phyloP scores from a whole-genome alignment of 768 basidiomycete species.

The Mycena chlorophos region DNA sequence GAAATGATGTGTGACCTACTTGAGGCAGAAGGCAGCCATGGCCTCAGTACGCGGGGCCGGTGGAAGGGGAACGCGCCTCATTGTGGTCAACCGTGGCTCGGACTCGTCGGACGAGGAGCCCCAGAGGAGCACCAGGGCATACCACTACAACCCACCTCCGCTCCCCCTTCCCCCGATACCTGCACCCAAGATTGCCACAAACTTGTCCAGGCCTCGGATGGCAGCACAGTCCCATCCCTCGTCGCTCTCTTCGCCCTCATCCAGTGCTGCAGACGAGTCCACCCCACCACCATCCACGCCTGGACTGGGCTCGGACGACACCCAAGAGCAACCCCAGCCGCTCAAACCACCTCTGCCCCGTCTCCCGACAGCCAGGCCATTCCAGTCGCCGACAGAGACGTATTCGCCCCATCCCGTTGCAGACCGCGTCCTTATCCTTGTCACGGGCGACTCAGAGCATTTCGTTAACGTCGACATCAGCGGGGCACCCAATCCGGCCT shows the following conservation, averaged over 20 bases:
- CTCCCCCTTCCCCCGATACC: neutral
- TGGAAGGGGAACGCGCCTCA: neutral
- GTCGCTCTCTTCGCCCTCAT: slow-evolving; percentile 26
- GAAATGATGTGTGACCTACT: neutral
- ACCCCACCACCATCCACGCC: slow-evolving; percentile 25
- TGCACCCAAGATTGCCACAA: neutral
- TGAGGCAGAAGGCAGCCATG: neutral
- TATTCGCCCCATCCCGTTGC: slow-evolving; percentile 23
- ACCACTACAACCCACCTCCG: neutral
- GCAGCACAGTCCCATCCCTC: slow-evolving; percentile 3
- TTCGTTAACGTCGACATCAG: slow-evolving; percentile 73
- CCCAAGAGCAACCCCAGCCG: neutral
- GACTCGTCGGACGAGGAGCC: slow-evolving; percentile 1
- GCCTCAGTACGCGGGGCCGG: neutral
- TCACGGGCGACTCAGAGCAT: slow-evolving; percentile 76
- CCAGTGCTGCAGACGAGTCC: neutral
- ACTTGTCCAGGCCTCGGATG: neutral
- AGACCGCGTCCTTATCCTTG: slow-evolving; percentile 57
- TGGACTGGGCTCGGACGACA: neutral
- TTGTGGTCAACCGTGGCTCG: neutral
- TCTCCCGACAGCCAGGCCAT: slow-evolving; percentile 1
- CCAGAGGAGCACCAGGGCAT: neutral
- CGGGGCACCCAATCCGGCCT: slow-evolving; percentile 60
- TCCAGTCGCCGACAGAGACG: slow-evolving; percentile 22
- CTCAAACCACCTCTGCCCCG: slow-evolving; percentile 1